These are phyloP conservation scores for Vachellia pachyceras DNA, from an alignment of 306 rosid genomes.

Conservation along the genomic window DNA sequence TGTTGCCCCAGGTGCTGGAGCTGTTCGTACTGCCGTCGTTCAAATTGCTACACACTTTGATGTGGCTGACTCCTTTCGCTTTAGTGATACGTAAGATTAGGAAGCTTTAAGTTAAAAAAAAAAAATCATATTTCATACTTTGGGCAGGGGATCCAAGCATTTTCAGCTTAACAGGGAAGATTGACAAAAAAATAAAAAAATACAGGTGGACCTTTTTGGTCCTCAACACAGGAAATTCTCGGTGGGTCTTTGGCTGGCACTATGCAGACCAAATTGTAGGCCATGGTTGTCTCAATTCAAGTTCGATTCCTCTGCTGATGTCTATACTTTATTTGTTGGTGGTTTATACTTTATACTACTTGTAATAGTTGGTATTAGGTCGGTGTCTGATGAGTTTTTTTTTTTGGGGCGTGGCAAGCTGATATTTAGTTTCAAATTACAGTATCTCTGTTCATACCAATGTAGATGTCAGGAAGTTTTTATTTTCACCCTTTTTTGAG, in stretches of 20 bases:
- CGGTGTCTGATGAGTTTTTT: slow-evolving; percentile 49
- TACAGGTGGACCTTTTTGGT: slow-evolving; percentile 29
- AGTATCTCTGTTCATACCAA: slow-evolving; percentile 54
- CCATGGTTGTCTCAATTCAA: slow-evolving; percentile 48
- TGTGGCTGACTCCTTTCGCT: slow-evolving; percentile 68
- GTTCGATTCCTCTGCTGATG: slow-evolving; percentile 42
- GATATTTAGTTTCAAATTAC: slow-evolving; percentile 43
- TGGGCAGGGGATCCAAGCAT: slow-evolving; percentile 32
- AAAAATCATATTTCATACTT: slow-evolving; percentile 21
- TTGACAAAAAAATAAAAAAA: not conserved
- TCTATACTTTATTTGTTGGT: slow-evolving; percentile 49
- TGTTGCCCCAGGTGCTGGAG: slow-evolving; percentile 66
- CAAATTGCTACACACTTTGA: slow-evolving; percentile 83
- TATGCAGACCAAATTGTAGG: slow-evolving; percentile 31
- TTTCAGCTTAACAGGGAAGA: slow-evolving; percentile 32
- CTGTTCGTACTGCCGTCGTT: slow-evolving; percentile 65
- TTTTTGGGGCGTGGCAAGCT: slow-evolving; percentile 44
- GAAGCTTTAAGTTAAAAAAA: slow-evolving; percentile 28
- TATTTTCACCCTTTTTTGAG: not conserved
- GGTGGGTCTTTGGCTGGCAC: slow-evolving; percentile 47
- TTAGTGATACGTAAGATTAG: slow-evolving; percentile 50
- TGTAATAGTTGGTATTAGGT: slow-evolving; percentile 36
- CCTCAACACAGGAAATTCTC: slow-evolving; percentile 36
- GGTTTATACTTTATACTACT: slow-evolving; percentile 46
- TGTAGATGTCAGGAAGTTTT: slow-evolving; percentile 52